Base-by-base conservation (phyloP, 106 monocot genomes). In the Dendrobium chrysotoxum region DNA sequence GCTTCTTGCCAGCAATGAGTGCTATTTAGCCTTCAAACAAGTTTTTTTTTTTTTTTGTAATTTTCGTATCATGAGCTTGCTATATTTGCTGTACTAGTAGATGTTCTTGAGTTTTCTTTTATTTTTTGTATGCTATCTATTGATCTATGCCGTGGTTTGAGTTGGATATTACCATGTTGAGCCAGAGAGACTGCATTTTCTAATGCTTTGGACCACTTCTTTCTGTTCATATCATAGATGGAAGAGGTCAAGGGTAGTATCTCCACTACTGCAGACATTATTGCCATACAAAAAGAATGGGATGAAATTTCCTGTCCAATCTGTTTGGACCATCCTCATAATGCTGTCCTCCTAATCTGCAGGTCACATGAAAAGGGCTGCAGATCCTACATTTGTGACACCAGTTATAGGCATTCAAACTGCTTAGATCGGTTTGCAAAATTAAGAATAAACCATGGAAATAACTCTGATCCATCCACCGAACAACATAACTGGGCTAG, bases 311-410 rank as follows among this genome's bases (percentile, higher is more conserved):
- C 78, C 38, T 95, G 95, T 75, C 89, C 95, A 41, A 89, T 95
- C 61, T 95, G 95, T 82, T 87, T 95, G 91, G 95, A 95, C 53
- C 89, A 93, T 82, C 95, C 95, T 5, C 95, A 95, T 75, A 95
- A 95, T 77, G 91, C 91, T 41, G 93, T 95, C 23, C 95, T 88
- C 28, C 83, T 93, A 17, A 42, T 91, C 16, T 95, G 95, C 75
- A 79, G 71, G 31, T 91, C 92, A 40, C 80, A 91, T 79, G 91
- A 93, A 7, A 91, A 93, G 70, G 93, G 93, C 11, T 95, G 95
- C 79, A 83, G 90, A 75, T 85, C 89, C 28, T 93, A 89, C 81
- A 91, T 95, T 28, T 95, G 95, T 75, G 92, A 93, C 66, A 95
- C 95, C 40, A 93, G 93, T 71, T 90, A 92, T 28, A 82, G 89